Conservation (phyloP, 2,329 filamentous ascomycete species). For the Uncinocarpus reesii region DNA sequence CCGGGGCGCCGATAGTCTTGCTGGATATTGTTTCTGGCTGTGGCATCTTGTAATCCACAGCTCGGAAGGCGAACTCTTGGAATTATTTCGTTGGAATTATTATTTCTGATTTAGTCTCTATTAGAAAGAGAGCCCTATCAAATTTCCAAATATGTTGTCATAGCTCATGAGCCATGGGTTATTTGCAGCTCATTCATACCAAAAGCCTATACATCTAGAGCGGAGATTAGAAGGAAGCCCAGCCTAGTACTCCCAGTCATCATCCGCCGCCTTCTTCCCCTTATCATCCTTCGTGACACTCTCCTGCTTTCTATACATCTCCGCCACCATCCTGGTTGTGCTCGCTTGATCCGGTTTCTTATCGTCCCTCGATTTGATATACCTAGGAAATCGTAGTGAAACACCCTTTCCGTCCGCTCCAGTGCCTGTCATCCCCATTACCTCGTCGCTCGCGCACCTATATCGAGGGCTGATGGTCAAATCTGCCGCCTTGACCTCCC, state of each 20-base stretch:
- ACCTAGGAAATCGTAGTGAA: constrained; percentile 80
- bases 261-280: constrained; percentile 86
- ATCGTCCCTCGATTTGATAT: constrained; percentile 83
- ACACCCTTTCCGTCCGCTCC: constrained; percentile 64
- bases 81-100: too few species aligned
- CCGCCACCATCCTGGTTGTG: constrained; percentile 70
- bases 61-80: too few species aligned
- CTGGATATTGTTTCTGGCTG: neutral
- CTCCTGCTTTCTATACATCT: constrained; percentile 96
- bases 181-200: too few species aligned
- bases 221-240: neutral
- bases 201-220: neutral
- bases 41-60: too few species aligned
- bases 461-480: constrained; percentile 86
- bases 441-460: constrained; percentile 76
- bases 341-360: constrained; percentile 93
- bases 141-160: too few species aligned
- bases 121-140: too few species aligned
- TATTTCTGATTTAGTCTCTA: too few species aligned
- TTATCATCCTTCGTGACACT: constrained; percentile 73
- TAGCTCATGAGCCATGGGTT: too few species aligned
- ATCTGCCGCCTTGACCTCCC: constrained; percentile 97
- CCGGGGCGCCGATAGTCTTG: neutral
- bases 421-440: constrained; percentile 54
- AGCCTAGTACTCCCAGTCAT: constrained; percentile 87